A percentile compares a stretch with the other conserved stretches of the same genome.
Evolutionary conservation across 1,284 basidiomycete species (phyloP).

Genomic region (Ustilago curta): DNA sequence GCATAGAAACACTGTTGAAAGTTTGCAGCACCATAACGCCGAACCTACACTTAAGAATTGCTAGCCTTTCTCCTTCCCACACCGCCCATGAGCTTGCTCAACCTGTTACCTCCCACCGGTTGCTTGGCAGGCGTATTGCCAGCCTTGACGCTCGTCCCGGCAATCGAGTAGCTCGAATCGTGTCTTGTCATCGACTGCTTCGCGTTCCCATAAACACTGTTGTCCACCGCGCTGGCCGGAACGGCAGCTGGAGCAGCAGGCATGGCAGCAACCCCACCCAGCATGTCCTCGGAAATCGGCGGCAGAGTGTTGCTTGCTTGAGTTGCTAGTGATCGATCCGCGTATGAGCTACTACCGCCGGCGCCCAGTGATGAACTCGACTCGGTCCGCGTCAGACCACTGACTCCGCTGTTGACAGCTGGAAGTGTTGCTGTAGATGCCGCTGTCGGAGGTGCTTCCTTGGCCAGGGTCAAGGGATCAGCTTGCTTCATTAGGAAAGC

Average conservation of each 20-base stretch:
- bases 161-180: slow-evolving; percentile 28
- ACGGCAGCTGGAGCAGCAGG: slow-evolving; percentile 27
- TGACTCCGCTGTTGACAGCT: slow-evolving; percentile 7
- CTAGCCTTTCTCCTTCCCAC: slow-evolving; percentile 28
- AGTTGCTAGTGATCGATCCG: slow-evolving; percentile 10
- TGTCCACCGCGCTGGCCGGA: slow-evolving; percentile 8
- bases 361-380: slow-evolving; percentile 10
- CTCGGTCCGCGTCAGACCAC: slow-evolving; percentile 12
- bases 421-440: slow-evolving; percentile 2
- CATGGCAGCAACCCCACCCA: slow-evolving; percentile 38
- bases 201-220: background rate
- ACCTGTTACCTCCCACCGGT: slow-evolving; percentile 20
- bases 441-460: slow-evolving; percentile 1
- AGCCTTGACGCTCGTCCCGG: slow-evolving; percentile 25
- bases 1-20: slow-evolving; percentile 71
- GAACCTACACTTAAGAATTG: slow-evolving; percentile 10
- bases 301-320: slow-evolving; percentile 18
- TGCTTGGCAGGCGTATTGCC: slow-evolving; percentile 12
- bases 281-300: slow-evolving; percentile 43
- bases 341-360: background rate
- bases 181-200: slow-evolving; percentile 23
- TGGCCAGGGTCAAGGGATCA: slow-evolving; percentile 6
- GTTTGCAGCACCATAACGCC: slow-evolving; percentile 76
- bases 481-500: slow-evolving; percentile 38
- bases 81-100: slow-evolving; percentile 51